Percentiles rank a stretch among this genome's conserved stretches.
Conservation (phyloP, 495 filamentous ascomycete genomes). For the Niebla homalea region DNA sequence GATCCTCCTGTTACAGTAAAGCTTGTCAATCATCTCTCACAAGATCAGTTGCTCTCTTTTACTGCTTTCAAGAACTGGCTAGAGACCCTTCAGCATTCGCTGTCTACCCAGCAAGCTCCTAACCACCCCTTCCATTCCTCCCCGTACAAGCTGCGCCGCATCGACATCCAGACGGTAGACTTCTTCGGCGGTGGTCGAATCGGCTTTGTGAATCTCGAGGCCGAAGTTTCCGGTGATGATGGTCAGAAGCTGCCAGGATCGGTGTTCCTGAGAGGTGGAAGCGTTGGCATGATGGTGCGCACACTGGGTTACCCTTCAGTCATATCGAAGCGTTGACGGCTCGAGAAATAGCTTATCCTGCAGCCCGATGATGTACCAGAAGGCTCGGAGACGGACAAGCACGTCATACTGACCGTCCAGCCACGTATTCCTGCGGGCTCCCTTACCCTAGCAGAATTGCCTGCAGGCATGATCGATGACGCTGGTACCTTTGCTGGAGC, state of each 20-base stretch:
- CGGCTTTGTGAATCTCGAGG: constrained; percentile 68
- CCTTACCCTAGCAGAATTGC: constrained; percentile 64
- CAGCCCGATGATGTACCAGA: constrained; percentile 52
- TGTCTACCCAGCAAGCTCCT: constrained; percentile 44
- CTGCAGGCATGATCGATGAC: constrained; percentile 83
- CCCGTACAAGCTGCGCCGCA: constrained; percentile 56
- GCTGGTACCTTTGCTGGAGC: constrained; percentile 59
- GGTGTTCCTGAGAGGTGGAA: constrained; percentile 68
- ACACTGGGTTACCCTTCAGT: no score
- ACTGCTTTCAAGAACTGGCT: constrained; percentile 66
- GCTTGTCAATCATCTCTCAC: constrained; percentile 42
- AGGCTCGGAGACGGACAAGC: constrained; percentile 40
- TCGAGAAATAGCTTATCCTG: constrained; percentile 38
- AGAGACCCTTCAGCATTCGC: constrained; percentile 47
- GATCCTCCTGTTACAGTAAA: constrained; percentile 36
- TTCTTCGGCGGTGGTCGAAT: constrained; percentile 49
- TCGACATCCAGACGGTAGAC: constrained; percentile 64
- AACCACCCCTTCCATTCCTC: constrained; percentile 56
- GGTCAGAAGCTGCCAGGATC: constrained; percentile 61
- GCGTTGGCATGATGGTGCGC: constrained; percentile 65
- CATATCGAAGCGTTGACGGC: neutral
- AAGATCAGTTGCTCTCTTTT: constrained; percentile 54
- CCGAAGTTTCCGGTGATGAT: constrained; percentile 46
- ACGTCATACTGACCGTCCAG: constrained; percentile 69
- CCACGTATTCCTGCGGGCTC: constrained; percentile 69